These are phyloP conservation scores for Eragrostis curvula DNA, from an alignment of 176 grass and related monocot genomes.

Conservation along the genomic window DNA sequence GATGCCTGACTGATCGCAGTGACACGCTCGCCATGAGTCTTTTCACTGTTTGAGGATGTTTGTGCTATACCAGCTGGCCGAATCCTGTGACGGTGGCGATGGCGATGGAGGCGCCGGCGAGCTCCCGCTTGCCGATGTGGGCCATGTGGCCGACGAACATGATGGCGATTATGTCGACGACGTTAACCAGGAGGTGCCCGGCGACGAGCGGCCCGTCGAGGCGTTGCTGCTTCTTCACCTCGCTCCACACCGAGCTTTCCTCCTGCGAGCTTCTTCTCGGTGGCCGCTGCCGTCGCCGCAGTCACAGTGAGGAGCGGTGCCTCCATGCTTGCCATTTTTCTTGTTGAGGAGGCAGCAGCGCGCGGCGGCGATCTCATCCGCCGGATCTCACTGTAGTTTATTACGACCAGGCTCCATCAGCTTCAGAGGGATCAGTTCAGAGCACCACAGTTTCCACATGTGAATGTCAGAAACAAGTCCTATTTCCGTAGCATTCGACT, in stretches of 20 bases:
- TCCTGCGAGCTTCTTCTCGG: too few relatives aligned
- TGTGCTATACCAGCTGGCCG: constrained; percentile 7
- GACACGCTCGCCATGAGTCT: too few relatives aligned
- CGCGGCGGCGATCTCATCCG: too few relatives aligned
- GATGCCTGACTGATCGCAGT: neutral
- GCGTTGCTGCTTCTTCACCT: constrained; percentile 15
- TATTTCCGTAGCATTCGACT: too few relatives aligned
- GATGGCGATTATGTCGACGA: neutral
- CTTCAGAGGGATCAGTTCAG: too few relatives aligned
- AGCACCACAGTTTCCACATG: too few relatives aligned
- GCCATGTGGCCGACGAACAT: constrained; percentile 24
- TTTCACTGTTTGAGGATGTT: too few relatives aligned
- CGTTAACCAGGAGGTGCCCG: neutral
- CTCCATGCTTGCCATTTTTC: constrained; percentile 6
- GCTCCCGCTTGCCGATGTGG: constrained; percentile 3
- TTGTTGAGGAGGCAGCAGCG: too few relatives aligned
- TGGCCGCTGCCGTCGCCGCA: too few relatives aligned
- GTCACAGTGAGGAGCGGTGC: neutral
- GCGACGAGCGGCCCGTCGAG: constrained; percentile 4
- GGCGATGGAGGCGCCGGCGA: constrained; percentile 7
- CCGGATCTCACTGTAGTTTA: too few relatives aligned
- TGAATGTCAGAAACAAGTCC: too few relatives aligned
- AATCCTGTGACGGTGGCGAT: constrained; percentile 5
- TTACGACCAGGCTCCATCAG: too few relatives aligned
- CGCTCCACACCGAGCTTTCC: neutral